Percentiles rank a stretch among this genome's conserved stretches.
Evolutionary conservation across 768 basidiomycete genomes (phyloP).

Genomic region (Tylopilus vinaceipallidus): DNA sequence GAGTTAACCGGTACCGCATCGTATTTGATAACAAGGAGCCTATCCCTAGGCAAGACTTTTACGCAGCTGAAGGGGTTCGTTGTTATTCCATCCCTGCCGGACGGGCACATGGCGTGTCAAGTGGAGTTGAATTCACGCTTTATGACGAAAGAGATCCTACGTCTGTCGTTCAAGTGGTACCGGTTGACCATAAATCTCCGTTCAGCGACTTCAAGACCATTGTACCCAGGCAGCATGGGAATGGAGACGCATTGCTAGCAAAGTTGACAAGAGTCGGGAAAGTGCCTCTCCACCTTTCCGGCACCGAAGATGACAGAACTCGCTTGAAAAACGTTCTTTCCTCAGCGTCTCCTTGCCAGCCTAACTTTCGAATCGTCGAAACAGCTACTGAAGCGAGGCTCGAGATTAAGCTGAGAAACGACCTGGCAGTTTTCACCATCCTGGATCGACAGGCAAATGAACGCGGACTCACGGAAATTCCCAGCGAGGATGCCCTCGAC

Average conservation of each 20-base stretch:
- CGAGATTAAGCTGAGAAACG: background rate
- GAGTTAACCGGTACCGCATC: constrained; percentile 16
- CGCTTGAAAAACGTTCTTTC: too few relatives aligned
- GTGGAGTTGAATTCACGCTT: constrained; percentile 17
- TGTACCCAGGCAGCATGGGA: background rate
- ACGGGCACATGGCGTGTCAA: constrained; percentile 23
- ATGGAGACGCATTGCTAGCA: background rate
- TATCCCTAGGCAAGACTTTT: background rate
- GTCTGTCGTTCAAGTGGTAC: background rate
- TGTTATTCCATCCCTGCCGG: constrained; percentile 18
- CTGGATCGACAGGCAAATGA: background rate
- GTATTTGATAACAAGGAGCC: constrained; percentile 22
- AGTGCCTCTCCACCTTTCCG: background rate
- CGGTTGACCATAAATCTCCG: constrained; percentile 4
- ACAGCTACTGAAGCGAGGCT: background rate
- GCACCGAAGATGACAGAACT: too few relatives aligned
- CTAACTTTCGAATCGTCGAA: background rate
- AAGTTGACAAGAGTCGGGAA: background rate
- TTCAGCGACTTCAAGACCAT: constrained; percentile 17
- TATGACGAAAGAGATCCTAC: constrained; percentile 3
- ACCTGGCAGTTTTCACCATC: constrained; percentile 1
- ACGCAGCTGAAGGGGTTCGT: too few relatives aligned
- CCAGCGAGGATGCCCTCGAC: background rate
- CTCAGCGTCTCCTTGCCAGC: too few relatives aligned
- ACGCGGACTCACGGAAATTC: background rate